Conservation (phyloP, 176 grass and related monocot genomes). For the Phoenix roebelenii region DNA sequence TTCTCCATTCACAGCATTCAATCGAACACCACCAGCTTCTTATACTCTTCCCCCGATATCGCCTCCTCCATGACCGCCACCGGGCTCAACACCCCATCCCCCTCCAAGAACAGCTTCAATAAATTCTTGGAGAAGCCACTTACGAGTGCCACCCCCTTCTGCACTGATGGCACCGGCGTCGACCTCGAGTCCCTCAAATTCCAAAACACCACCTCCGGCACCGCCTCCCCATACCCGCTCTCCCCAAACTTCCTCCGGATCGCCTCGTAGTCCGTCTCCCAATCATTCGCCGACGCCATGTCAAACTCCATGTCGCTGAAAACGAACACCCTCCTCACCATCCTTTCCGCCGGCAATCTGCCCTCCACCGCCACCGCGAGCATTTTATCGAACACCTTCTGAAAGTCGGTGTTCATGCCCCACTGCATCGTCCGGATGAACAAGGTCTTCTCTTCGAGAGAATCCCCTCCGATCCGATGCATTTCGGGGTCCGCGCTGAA, state of each 20-base stretch:
- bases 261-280: slow-evolving; percentile 88
- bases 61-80: slow-evolving; percentile 48
- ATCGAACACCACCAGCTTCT: slow-evolving; percentile 47
- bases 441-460: slow-evolving; percentile 37
- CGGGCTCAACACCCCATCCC: slow-evolving; percentile 30
- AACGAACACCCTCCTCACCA: slow-evolving; percentile 61
- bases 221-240: slow-evolving; percentile 32
- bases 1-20: neutral
- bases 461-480: slow-evolving; percentile 32
- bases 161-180: slow-evolving; percentile 31
- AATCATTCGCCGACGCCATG: slow-evolving; percentile 31
- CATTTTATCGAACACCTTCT: slow-evolving; percentile 57
- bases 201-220: slow-evolving; percentile 74
- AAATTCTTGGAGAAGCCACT: slow-evolving; percentile 80
- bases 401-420: slow-evolving; percentile 42
- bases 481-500: slow-evolving; percentile 37
- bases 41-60: slow-evolving; percentile 42
- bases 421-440: slow-evolving; percentile 28
- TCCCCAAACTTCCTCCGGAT: slow-evolving; percentile 43
- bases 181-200: slow-evolving; percentile 53
- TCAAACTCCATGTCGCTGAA: slow-evolving; percentile 96
- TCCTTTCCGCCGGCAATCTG: slow-evolving; percentile 37
- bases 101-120: slow-evolving; percentile 53
- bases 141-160: slow-evolving; percentile 65
- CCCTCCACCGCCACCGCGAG: slow-evolving; percentile 37